Evolutionary conservation across 306 rosid species (phyloP).

Genomic region (Dicorynia guianensis): DNA sequence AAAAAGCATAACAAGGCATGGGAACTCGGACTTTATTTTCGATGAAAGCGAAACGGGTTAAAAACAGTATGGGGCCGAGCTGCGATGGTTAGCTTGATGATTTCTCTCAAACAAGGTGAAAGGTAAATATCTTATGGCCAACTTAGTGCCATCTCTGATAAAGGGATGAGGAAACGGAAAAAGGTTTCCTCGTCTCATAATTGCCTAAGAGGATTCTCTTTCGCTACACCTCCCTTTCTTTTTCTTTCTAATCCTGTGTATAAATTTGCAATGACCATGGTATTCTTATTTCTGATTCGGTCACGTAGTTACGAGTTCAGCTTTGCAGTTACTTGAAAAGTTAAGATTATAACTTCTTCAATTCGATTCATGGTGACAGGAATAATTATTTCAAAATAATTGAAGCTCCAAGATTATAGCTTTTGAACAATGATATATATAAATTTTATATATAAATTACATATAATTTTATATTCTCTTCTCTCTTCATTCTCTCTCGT

Average conservation of each 20-base stretch:
- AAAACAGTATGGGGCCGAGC: slow-evolving; percentile 43
- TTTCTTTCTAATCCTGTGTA: background rate
- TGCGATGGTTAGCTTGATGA: background rate
- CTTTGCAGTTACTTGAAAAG: background rate
- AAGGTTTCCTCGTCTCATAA: too few relatives aligned
- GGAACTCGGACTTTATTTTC: slow-evolving; percentile 52
- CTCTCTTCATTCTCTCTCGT: too few relatives aligned
- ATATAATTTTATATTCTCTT: too few relatives aligned
- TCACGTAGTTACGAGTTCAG: background rate
- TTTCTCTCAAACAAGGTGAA: slow-evolving; percentile 28
- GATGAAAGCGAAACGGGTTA: slow-evolving; percentile 25
- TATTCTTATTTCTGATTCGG: background rate
- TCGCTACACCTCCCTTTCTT: background rate
- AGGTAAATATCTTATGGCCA: background rate
- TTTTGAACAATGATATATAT: too few relatives aligned
- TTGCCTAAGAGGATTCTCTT: background rate
- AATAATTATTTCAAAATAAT: too few relatives aligned
- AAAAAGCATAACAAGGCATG: slow-evolving; percentile 51
- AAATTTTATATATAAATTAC: too few relatives aligned
- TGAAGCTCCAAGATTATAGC: too few relatives aligned
- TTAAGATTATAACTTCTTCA: background rate
- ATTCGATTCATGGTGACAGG: background rate
- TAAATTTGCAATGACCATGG: background rate
- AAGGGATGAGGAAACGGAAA: background rate
- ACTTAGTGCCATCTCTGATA: background rate